Conservation (phyloP, 169 alveolate species). For the Condylostoma magnum region DNA sequence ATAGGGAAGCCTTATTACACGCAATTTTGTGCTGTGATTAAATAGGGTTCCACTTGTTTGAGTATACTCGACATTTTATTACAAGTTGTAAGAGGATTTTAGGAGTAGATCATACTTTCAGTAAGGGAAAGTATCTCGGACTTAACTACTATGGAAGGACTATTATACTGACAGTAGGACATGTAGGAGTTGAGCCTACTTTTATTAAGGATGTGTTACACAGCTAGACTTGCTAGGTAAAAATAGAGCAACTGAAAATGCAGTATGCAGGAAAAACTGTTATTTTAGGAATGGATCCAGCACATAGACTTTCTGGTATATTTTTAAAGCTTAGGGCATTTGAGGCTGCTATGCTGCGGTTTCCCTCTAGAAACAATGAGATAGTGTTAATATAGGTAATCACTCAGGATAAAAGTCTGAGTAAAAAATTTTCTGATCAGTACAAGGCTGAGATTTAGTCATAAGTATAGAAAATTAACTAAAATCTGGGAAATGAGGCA, state of each 20-base stretch:
- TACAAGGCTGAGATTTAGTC: no score
- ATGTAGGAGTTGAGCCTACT: slow-evolving; percentile 58
- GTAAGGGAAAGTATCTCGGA: slow-evolving; percentile 81
- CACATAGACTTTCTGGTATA: slow-evolving; percentile 35
- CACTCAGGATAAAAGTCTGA: no score
- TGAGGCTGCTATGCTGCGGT: no score
- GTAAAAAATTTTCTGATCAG: no score
- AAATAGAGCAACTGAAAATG: background rate
- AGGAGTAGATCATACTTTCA: slow-evolving; percentile 82
- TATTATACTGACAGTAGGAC: slow-evolving; percentile 68
- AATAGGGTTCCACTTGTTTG: slow-evolving; percentile 93
- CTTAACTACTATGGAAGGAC: slow-evolving; percentile 83
- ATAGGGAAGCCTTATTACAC: slow-evolving; percentile 88
- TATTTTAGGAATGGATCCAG: slow-evolving; percentile 40
- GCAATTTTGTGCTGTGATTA: slow-evolving; percentile 91
- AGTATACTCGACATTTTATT: slow-evolving; percentile 87
- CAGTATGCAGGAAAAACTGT: slow-evolving; percentile 43
- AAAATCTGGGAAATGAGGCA: no score
- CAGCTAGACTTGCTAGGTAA: background rate
- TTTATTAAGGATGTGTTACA: slow-evolving; percentile 35
- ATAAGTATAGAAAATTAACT: no score
- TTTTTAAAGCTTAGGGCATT: slow-evolving; percentile 46
- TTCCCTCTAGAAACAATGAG: no score
- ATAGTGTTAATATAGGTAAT: no score
- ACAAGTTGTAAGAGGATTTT: slow-evolving; percentile 86